Conservation (phyloP, 2,329 filamentous ascomycete genomes). For the Tolypocladium cylindrosporum region DNA sequence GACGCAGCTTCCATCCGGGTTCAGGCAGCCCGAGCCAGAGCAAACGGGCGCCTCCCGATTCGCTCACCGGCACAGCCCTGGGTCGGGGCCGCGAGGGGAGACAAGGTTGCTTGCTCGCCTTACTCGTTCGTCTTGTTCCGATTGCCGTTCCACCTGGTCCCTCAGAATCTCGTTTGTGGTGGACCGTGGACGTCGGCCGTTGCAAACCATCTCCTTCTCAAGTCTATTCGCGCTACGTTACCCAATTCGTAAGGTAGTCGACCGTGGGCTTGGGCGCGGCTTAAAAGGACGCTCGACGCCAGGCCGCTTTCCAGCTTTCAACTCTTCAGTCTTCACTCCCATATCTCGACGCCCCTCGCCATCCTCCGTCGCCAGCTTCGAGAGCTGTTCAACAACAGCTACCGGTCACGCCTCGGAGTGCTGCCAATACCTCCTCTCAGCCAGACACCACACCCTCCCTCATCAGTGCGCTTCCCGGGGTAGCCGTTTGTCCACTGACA, state of each 20-base stretch:
- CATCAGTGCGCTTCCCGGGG: not conserved
- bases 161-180: not conserved
- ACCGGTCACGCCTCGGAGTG: not conserved
- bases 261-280: not conserved
- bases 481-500: not conserved
- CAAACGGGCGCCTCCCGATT: slow-evolving; percentile 3
- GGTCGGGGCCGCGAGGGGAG: not conserved
- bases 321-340: not conserved
- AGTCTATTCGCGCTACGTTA: not conserved
- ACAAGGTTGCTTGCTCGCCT: slow-evolving; percentile 3
- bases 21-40: not conserved
- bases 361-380: not conserved
- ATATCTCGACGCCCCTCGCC: not conserved
- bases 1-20: not conserved
- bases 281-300: not conserved
- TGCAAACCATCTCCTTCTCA: slow-evolving; percentile 1
- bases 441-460: not conserved
- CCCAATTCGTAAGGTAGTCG: not conserved
- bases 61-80: not conserved
- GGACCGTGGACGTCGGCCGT: not conserved
- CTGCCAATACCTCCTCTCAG: not conserved
- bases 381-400: not conserved
- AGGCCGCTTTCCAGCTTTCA: slow-evolving; percentile 7
- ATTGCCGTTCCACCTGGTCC: slow-evolving; percentile 2
- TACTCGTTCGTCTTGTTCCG: slow-evolving; percentile 1